These are phyloP conservation scores for Noccaea caerulescens DNA, from an alignment of 345 rosid species.

Conservation along the genomic window DNA sequence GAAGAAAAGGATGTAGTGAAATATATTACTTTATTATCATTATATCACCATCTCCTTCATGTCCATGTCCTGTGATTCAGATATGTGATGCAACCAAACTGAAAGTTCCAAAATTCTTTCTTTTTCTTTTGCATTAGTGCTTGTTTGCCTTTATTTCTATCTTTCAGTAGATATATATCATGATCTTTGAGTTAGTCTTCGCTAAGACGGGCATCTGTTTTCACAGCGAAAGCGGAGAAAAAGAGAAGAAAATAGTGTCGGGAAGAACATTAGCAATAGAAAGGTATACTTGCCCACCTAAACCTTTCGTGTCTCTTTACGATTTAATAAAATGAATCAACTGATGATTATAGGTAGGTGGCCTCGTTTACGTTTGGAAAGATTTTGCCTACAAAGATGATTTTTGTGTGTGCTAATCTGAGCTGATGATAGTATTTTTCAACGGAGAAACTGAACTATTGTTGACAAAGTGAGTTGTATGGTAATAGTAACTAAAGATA, in stretches of 20 bases:
- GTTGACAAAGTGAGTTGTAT: not conserved
- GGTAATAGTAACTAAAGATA: not conserved
- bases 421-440: not conserved
- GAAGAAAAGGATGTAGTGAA: conserved; percentile 22
- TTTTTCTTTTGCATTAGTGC: conserved; percentile 24
- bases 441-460: not conserved
- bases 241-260: conserved; percentile 62
- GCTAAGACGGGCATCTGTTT: conserved; percentile 26
- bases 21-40: conserved; percentile 17
- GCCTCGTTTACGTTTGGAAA: not conserved
- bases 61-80: conserved; percentile 29
- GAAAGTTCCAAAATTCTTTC: conserved; percentile 4
- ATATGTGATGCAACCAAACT: conserved; percentile 29
- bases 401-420: not conserved
- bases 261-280: conserved; percentile 60
- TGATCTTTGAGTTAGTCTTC: conserved; percentile 26
- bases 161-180: conserved; percentile 2
- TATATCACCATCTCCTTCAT: conserved; percentile 19
- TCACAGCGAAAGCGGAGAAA: conserved; percentile 86
- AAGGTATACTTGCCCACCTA: conserved; percentile 58
- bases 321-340: not conserved
- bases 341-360: conserved; percentile 8
- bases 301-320: conserved; percentile 11
- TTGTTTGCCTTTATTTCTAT: conserved; percentile 22
- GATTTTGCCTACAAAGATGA: not conserved